These are phyloP conservation scores for Immersiporthe knoxdaviesiana DNA, from an alignment of 2,329 filamentous ascomycete species.

Conservation along the genomic window DNA sequence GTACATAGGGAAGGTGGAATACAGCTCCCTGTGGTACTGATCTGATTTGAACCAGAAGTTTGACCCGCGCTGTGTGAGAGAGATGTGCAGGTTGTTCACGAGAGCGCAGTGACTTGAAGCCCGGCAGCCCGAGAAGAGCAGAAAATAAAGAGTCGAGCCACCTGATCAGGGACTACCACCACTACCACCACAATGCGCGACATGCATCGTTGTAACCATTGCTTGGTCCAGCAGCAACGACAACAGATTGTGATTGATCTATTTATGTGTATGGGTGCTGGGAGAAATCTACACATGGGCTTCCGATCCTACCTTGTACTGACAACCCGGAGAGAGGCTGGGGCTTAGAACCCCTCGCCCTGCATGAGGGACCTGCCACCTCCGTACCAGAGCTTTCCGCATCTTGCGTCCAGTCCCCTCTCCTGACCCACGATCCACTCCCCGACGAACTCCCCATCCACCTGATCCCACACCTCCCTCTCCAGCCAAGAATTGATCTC, in stretches of 20 bases:
- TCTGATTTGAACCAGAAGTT: slow-evolving; percentile 19
- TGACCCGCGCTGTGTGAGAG: slow-evolving; percentile 21
- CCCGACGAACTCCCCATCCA: slow-evolving; percentile 51
- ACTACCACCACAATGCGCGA: background rate
- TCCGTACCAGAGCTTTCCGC: slow-evolving; percentile 84
- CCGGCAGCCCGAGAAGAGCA: slow-evolving; percentile 18
- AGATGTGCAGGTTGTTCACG: slow-evolving; percentile 18
- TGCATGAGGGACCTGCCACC: slow-evolving; percentile 71
- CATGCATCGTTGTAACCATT: background rate
- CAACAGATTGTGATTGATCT: background rate
- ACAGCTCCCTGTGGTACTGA: slow-evolving; percentile 28
- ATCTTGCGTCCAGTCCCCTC: slow-evolving; percentile 74
- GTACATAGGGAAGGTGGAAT: slow-evolving; percentile 30
- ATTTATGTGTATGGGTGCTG: background rate
- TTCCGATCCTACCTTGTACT: too few relatives aligned
- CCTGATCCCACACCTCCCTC: slow-evolving; percentile 68
- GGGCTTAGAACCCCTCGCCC: slow-evolving; percentile 64
- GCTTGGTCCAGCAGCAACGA: background rate
- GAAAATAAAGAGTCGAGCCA: slow-evolving; percentile 27
- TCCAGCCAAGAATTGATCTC: slow-evolving; percentile 77
- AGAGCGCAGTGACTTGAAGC: slow-evolving; percentile 19
- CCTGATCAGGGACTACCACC: too few relatives aligned
- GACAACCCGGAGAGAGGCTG: too few relatives aligned
- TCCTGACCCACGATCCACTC: slow-evolving; percentile 92
- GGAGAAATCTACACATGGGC: background rate